phyloP scores from a whole-genome alignment of 2,329 filamentous ascomycete genomes.

The Ceratocystis colombiana region DNA sequence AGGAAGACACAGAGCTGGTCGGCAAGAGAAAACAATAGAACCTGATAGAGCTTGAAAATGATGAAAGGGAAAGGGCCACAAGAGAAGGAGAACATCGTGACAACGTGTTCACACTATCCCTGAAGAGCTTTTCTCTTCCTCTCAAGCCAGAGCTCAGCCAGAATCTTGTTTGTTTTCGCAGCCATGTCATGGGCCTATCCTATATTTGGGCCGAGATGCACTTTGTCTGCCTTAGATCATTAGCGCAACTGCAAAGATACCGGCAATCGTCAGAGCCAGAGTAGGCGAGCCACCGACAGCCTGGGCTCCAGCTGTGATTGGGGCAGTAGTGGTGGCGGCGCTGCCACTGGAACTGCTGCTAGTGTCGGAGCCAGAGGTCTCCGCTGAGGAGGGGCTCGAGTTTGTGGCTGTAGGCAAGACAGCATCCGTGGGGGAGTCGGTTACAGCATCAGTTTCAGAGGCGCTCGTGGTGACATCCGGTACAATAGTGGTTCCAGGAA shows the following conservation, averaged over 20 bases:
- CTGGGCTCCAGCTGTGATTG: background rate
- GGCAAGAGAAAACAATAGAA: background rate
- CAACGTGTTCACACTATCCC: background rate
- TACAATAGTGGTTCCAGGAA: too few relatives aligned
- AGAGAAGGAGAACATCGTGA: background rate
- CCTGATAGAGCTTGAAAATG: background rate
- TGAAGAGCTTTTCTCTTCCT: background rate
- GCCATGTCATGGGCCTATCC: too few relatives aligned
- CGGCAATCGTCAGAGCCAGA: background rate
- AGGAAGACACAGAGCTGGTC: background rate
- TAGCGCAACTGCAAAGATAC: background rate
- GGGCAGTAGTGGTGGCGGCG: background rate
- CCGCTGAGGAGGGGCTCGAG: background rate
- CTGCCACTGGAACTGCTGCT: conserved; percentile 2
- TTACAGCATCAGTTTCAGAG: too few relatives aligned
- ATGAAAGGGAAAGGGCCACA: too few relatives aligned
- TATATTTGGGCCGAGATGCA: too few relatives aligned
- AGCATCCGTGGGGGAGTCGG: too few relatives aligned
- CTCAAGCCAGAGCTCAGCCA: background rate
- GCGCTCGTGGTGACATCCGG: too few relatives aligned
- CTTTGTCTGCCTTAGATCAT: background rate
- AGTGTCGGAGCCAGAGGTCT: background rate
- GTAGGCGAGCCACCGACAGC: background rate
- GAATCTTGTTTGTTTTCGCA: too few relatives aligned
- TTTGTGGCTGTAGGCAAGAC: background rate